Evolutionary conservation across 1,284 basidiomycete genomes (phyloP), one percentile per base, ranked within the genome.

Genomic region (Cryptococcus hybrid): DNA sequence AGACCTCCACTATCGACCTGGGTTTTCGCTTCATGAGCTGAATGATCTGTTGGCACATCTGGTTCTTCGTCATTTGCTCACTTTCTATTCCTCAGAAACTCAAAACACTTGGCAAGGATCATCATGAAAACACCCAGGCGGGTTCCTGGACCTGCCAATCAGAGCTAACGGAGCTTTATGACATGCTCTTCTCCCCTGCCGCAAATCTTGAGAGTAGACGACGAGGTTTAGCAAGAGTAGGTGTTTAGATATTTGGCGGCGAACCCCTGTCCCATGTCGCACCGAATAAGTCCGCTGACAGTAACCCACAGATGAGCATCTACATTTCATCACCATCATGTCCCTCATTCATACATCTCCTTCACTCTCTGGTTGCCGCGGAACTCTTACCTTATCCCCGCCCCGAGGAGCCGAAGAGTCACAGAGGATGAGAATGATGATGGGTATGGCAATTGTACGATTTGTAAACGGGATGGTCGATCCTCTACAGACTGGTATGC

Each of bases 381-480:
- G 81, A 86, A 7, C 71, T 85, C 3, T 82, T 86, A 54, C 67
- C 80, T 0, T 82, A 82, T 4, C 74, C 79, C 67, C 72, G 73
- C 67, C 72, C 73, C 86, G 47, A 73, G 79, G 52, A 66, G 87
- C 63, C 78, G 88, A 47, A 84, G 91, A 75, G 81, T 81, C 66
- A 85, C 64, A 69, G 24, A 40, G 66, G 3, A 59, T 66, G 37
- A 70, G 80, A 18, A 66, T 94, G 74, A 85, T 88, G 7, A 82
- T 88, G 36, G 86, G 90, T 0, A 82, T 95, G 70, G 74, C 79
- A 0, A 59, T 81, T 8, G 88, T 94, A 61, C 82, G 93, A 15
- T 86, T 98, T 65, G 92, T 99, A 64, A 99, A 99, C 68, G 90
- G 90, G 2, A 82, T 96, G 47, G 95, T 97, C 5, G 95, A 99